Percentiles rank a stretch among this genome's conserved stretches.
These are phyloP conservation scores for Chaetoceros tenuissimus DNA, from an alignment of 108 stramenopile genomes.

Conservation along the genomic window DNA sequence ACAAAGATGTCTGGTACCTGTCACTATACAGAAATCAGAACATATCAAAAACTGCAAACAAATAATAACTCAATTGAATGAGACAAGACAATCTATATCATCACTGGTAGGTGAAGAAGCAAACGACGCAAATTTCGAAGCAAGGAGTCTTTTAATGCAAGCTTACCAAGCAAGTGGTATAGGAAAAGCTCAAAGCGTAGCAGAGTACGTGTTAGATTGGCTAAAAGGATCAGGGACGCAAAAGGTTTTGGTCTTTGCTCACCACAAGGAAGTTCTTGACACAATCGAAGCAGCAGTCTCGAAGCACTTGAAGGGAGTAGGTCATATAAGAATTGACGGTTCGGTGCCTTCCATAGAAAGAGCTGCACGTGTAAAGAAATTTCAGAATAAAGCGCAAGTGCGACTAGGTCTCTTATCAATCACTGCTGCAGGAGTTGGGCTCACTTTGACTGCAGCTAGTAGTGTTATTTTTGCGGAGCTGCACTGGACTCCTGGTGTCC, in stretches of 20 bases:
- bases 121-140: constrained; percentile 37
- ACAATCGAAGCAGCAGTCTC: constrained; percentile 42
- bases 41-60: constrained; percentile 27
- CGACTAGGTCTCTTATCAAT: constrained; percentile 76
- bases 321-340: constrained; percentile 85
- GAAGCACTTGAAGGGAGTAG: constrained; percentile 44
- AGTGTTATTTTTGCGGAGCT: constrained; percentile 82
- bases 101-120: constrained; percentile 44
- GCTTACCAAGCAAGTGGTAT: constrained; percentile 73
- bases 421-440: constrained; percentile 87
- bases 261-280: constrained; percentile 82
- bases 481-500: constrained; percentile 79
- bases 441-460: constrained; percentile 86
- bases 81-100: constrained; percentile 27
- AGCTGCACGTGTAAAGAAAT: constrained; percentile 62
- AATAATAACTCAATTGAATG: constrained; percentile 27
- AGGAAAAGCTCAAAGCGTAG: constrained; percentile 60
- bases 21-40: constrained; percentile 26
- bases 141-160: constrained; percentile 65
- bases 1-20: constrained; percentile 61
- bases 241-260: constrained; percentile 87
- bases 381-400: constrained; percentile 62
- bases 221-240: constrained; percentile 49
- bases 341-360: constrained; percentile 62
- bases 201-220: constrained; percentile 71